Base-by-base conservation (phyloP, 768 basidiomycete genomes). In the Psilocybe cyanescens region DNA sequence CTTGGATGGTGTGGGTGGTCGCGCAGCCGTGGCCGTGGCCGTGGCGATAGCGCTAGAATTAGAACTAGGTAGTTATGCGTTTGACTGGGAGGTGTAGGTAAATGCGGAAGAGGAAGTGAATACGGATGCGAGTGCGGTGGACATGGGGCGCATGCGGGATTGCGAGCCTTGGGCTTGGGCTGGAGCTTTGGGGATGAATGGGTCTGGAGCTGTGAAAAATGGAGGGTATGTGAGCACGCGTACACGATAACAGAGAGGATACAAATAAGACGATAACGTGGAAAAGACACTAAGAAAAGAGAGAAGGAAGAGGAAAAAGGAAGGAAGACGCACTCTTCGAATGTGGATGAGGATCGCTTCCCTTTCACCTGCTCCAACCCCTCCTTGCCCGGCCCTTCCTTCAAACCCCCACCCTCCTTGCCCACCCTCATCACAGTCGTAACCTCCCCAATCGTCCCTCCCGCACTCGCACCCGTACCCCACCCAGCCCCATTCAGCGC, bases 401-500 rank as follows among this genome's bases (percentile, higher is more conserved):
- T 68, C 66, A 19, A 19, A 19, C 19, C 1, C 19, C 19, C 19
- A 19, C 55, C 63, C 65, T 71, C 47, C 61, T 69, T 57, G 61
- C 9, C 30, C 8, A 62, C 61, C 39, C 68, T 69, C 41, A 74
- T 78, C 17, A 83, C 75, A 61, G 89, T 91, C 62, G 88, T 89
- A 7, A 85, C 83, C 55, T 90, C 89, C 0, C 1, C 46, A 44
- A 62, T 50, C 17, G 55, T 1, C 19, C 37, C 37, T 37, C 37
- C 37, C 37, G 12, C 37, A 4, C 51, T 51, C 4, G 28, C 30
- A 8, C 76, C 19, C 19, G 19, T 19, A 19, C 19, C 83, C 75
- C 88, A 89, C 72, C 81, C 49, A 74, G 83, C 76, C 74, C 83
- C 85, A 66, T 89, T 82, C 61, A 93, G 70, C 1, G 75, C 87